phyloP scores from a whole-genome alignment of 2,329 filamentous ascomycete genomes.

The Hymenoscyphus scutula region DNA sequence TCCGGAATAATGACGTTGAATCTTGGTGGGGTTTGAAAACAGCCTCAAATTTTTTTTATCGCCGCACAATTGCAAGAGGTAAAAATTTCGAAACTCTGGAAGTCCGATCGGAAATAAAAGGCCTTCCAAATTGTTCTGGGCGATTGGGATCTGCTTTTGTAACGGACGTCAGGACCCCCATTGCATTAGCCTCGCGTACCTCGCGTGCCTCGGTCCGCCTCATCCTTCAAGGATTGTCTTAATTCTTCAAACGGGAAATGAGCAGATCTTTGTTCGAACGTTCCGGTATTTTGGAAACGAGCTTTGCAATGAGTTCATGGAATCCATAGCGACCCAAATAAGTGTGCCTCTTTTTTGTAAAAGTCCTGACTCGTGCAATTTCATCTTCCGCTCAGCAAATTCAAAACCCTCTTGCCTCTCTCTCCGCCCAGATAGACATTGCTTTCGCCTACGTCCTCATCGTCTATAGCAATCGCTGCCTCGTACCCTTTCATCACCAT shows the following conservation, averaged over 20 bases:
- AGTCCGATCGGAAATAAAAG: not conserved
- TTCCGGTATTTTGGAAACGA: not conserved
- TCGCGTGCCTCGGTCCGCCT: not conserved
- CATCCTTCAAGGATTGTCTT: not conserved
- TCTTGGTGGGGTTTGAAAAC: not conserved
- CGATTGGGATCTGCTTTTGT: not conserved
- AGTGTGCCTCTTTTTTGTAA: not conserved
- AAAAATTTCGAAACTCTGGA: not conserved
- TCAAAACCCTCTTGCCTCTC: slow-evolving; percentile 34
- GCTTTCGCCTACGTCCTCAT: slow-evolving; percentile 54
- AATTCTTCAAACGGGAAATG: not conserved
- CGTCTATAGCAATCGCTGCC: slow-evolving; percentile 71
- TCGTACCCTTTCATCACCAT: slow-evolving; percentile 81
- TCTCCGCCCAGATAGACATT: slow-evolving; percentile 58
- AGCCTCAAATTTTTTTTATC: not conserved
- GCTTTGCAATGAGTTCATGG: not conserved
- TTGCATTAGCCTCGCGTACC: not conserved
- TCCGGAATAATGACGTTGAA: not conserved
- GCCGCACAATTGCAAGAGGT: not conserved
- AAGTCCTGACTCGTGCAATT: slow-evolving; percentile 16
- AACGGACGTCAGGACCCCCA: not conserved
- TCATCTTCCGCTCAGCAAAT: slow-evolving; percentile 29
- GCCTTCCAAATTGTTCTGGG: not conserved
- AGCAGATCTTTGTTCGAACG: not conserved
- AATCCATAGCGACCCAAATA: not conserved